Evolutionary conservation across 2,329 filamentous ascomycete species (phyloP).

Genomic region (Geoglossum cookeanum): DNA sequence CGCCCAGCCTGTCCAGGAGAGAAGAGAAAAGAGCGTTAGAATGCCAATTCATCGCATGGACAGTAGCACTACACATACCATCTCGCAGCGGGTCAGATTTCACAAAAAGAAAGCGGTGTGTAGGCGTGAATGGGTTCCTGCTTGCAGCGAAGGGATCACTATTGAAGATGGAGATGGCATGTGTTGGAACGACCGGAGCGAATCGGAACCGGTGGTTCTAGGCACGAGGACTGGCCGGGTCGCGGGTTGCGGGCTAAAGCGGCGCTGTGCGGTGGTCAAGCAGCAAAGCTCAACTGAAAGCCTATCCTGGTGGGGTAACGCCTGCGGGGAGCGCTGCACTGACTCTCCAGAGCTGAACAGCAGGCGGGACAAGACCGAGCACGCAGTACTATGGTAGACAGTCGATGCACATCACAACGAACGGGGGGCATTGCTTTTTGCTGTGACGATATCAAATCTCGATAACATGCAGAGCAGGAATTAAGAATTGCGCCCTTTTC

Average conservation of each 20-base stretch:
- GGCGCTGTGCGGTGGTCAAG: neutral
- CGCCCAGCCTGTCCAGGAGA: neutral
- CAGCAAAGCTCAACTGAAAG: neutral
- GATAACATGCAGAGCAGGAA: neutral
- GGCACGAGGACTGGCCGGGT: neutral
- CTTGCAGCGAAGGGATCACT: neutral
- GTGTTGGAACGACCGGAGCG: neutral
- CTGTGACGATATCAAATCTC: neutral
- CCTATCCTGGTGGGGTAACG: too few relatives aligned
- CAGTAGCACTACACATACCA: neutral
- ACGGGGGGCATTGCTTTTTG: neutral
- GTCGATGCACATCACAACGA: too few relatives aligned
- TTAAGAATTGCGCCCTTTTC: too few relatives aligned
- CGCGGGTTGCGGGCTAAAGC: neutral
- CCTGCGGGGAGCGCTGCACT: too few relatives aligned
- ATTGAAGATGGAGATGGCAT: neutral
- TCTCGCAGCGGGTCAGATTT: neutral
- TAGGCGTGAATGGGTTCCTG: neutral
- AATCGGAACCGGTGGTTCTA: neutral
- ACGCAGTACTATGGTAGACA: too few relatives aligned
- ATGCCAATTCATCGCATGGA: neutral
- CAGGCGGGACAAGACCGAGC: too few relatives aligned
- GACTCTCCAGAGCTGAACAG: too few relatives aligned
- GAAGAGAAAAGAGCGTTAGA: neutral
- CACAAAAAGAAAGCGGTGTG: neutral